Percentiles rank a stretch among this genome's conserved stretches.
phyloP scores from a whole-genome alignment of 1,284 basidiomycete genomes.

The Tylopilus orsonianus region DNA sequence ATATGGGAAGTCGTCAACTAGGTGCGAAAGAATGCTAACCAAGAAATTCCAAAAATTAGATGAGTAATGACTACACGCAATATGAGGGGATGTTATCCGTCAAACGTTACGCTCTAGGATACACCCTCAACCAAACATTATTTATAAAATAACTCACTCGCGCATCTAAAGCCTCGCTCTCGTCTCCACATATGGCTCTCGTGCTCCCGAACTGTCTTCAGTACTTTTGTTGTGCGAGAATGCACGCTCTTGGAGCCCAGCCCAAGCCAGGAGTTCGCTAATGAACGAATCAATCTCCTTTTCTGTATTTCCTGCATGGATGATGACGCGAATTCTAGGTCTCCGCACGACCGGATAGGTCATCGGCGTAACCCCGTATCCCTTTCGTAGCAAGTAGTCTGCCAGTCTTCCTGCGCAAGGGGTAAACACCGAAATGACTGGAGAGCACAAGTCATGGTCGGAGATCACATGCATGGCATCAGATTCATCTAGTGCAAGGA shows the following conservation, averaged over 20 bases:
- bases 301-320: constrained; percentile 24
- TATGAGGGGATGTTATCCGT: no score
- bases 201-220: neutral
- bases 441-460: constrained; percentile 12
- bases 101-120: neutral
- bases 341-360: constrained; percentile 13
- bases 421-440: constrained; percentile 22
- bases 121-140: neutral
- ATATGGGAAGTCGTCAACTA: no score
- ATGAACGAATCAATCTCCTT: constrained; percentile 16
- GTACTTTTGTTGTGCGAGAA: neutral
- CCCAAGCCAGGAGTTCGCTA: constrained; percentile 15
- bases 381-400: constrained; percentile 12
- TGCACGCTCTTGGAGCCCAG: neutral
- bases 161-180: constrained; percentile 14
- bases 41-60: no score
- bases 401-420: constrained; percentile 8
- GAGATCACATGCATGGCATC: neutral
- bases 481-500: constrained; percentile 8
- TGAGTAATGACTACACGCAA: no score
- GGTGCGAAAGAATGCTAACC: no score
- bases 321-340: constrained; percentile 19
- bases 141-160: neutral
- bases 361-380: constrained; percentile 16
- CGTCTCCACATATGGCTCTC: neutral